These are phyloP conservation scores for Juglanconis sp. DNA, from an alignment of 2,329 filamentous ascomycete genomes.

Conservation along the genomic window DNA sequence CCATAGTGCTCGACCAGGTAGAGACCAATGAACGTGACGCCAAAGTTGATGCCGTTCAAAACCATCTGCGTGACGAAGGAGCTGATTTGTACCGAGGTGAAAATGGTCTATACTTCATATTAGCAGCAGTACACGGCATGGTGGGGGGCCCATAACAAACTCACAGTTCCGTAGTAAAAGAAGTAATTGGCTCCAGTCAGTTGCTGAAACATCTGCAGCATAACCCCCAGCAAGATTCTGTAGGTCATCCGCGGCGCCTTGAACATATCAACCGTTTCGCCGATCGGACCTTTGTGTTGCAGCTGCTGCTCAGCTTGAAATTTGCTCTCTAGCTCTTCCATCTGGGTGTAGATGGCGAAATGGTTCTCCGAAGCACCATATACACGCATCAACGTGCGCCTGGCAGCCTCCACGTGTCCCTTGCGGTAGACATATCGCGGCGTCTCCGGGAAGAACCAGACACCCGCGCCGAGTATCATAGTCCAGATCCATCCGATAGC, in stretches of 20 bases:
- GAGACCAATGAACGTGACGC: conserved; percentile 64
- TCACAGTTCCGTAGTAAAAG: conserved; percentile 57
- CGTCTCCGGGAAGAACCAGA: conserved; percentile 50
- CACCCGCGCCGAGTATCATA: conserved; percentile 44
- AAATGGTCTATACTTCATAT: conserved; percentile 34
- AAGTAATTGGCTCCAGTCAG: conserved; percentile 62
- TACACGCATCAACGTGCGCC: conserved; percentile 44
- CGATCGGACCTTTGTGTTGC: conserved; percentile 36
- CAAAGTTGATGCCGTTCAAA: conserved; percentile 64
- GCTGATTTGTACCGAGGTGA: conserved; percentile 46
- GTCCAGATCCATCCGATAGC: conserved; percentile 51
- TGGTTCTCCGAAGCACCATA: conserved; percentile 44
- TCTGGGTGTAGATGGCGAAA: conserved; percentile 43
- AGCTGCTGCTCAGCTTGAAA: conserved; percentile 44
- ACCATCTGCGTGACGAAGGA: conserved; percentile 67
- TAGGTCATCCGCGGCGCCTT: conserved; percentile 62
- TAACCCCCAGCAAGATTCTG: conserved; percentile 57
- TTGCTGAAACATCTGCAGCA: conserved; percentile 65
- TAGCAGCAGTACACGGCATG: conserved; percentile 29
- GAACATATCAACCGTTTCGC: conserved; percentile 57
- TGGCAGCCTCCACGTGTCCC: conserved; percentile 45
- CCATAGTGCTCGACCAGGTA: conserved; percentile 68
- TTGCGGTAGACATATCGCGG: conserved; percentile 49
- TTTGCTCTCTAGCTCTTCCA: conserved; percentile 53
- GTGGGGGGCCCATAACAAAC: neutral